Base-by-base conservation (phyloP, 2,329 filamentous ascomycete genomes). In the Coniochaeta pulveracea region DNA sequence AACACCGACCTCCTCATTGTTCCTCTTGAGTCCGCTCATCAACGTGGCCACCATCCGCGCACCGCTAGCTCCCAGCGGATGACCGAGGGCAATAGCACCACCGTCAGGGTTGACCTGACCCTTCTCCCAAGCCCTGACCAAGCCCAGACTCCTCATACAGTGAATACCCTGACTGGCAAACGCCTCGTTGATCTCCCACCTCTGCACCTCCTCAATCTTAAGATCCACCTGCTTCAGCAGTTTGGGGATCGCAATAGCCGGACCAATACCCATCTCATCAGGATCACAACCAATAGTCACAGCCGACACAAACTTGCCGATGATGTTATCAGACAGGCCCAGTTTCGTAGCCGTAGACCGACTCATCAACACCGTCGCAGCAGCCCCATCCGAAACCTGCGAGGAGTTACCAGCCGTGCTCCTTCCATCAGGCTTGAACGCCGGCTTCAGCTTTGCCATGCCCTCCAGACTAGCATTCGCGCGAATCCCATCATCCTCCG, bases 181-280 rank as follows among this genome's bases (percentile, higher is more conserved):
- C 6, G 76, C 75, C 69, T 95, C 88, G 56, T 95, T 95, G 56
- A 95, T 81, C 64, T 95, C 88, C 86, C 86, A 95, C 8, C 91
- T 64, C 22, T 79, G 71, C 0, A 96, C 73, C 37, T 95, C 85
- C 3, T 66, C 63, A 10, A 63, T 77, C 26, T 59, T 51, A 10
- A 95, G 54, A 1, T 78, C 84, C 2, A 80, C 71, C 39, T 74
- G 72, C 12, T 63, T 55, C n/a, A 95, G 65, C 14, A 94, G 65
- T 52, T 80, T 82, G 6, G 88, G 88, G 34, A 95, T 89, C 0
- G 85, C 88, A 18, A 93, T 51, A 0, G 85, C 85, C 0, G 89
- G 88, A 0, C 89, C 88, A 37, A 95, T 67, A 24, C 89, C 88
- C 89, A 96, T 95, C 67, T 94, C 86, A 49, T 93, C 85, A 0